Conservation (phyloP, 2,329 filamentous ascomycete genomes). For the Arthrobotrys entomopaga region DNA sequence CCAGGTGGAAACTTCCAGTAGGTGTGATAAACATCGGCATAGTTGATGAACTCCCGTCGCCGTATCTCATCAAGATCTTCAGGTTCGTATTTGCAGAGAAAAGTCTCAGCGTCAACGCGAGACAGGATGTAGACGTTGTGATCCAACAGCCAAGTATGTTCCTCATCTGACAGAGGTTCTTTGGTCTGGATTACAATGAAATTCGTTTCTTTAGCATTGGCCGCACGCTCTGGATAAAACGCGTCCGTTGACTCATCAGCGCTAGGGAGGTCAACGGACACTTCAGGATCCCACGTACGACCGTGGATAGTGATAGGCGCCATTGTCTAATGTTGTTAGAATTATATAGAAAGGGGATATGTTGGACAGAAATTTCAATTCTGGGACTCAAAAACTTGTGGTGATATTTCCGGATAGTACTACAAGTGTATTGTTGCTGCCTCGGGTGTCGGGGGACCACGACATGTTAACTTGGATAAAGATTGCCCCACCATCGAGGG, state of each 20-base stretch:
- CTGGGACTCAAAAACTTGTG: neutral
- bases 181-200: neutral
- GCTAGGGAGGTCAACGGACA: neutral
- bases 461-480: neutral
- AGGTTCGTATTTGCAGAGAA: constrained; percentile 8
- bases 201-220: neutral
- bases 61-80: neutral
- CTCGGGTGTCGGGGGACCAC: neutral
- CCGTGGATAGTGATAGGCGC: constrained; percentile 8
- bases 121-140: neutral
- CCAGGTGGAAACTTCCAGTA: neutral
- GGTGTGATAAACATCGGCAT: constrained; percentile 7
- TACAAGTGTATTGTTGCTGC: too few relatives aligned
- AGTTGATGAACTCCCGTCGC: neutral
- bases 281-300: constrained; percentile 1
- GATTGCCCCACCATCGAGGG: too few relatives aligned
- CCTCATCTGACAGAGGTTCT: neutral
- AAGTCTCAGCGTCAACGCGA: neutral
- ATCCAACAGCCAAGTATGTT: neutral
- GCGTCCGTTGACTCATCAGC: neutral
- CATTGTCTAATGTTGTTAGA: too few relatives aligned
- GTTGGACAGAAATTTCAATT: neutral
- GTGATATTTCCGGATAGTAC: neutral
- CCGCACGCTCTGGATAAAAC: neutral
- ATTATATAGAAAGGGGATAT: constrained; percentile 1